Conservation (phyloP, 257 asterid genomes). For the Cinchona pubescens region DNA sequence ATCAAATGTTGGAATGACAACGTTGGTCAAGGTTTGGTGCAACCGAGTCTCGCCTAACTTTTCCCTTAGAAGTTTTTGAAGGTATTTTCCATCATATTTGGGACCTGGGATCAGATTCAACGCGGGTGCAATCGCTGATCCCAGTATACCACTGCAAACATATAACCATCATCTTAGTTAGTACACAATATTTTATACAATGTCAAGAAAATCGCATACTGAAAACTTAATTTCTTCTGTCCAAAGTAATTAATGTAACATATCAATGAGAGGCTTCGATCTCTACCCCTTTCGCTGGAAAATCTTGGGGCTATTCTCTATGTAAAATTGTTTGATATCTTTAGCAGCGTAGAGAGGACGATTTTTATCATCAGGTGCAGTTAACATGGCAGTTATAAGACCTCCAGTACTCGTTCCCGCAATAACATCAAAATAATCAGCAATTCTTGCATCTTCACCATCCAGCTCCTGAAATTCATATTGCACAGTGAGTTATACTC, state of each 20-base stretch:
- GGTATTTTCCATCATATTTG: slow-evolving; percentile 42
- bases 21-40: slow-evolving; percentile 38
- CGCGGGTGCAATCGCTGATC: slow-evolving; percentile 11
- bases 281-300: slow-evolving; percentile 30
- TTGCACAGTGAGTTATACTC: neutral
- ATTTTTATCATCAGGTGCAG: slow-evolving; percentile 38
- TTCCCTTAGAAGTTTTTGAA: slow-evolving; percentile 34
- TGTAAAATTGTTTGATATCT: slow-evolving; percentile 44
- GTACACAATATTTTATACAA: too few species aligned
- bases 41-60: slow-evolving; percentile 34
- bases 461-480: slow-evolving; percentile 40
- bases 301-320: slow-evolving; percentile 31
- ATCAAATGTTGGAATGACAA: too few species aligned
- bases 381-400: slow-evolving; percentile 42
- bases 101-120: slow-evolving; percentile 27
- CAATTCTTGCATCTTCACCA: slow-evolving; percentile 46
- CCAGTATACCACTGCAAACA: slow-evolving; percentile 32
- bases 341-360: slow-evolving; percentile 59
- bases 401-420: slow-evolving; percentile 69
- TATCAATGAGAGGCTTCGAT: neutral
- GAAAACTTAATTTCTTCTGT: neutral
- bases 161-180: neutral
- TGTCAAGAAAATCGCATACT: neutral
- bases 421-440: slow-evolving; percentile 55
- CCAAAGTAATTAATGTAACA: neutral